Conservation (phyloP, 768 basidiomycete species). For the Rhizopogon salebrosus region DNA sequence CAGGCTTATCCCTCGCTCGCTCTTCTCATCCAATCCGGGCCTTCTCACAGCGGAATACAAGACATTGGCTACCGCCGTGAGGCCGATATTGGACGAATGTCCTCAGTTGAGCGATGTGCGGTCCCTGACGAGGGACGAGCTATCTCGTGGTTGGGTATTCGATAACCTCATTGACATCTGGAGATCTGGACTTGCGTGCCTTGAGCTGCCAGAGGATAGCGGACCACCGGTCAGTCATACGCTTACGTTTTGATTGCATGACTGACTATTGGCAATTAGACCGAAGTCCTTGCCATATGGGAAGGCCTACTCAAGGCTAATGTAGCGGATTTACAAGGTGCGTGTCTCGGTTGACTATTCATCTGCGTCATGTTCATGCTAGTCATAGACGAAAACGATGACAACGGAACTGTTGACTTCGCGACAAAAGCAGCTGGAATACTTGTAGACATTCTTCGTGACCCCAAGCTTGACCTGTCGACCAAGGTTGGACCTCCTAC, state of each 20-base stretch:
- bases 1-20: slow-evolving; percentile 43
- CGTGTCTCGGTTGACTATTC: slow-evolving; percentile 4
- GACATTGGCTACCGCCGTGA: slow-evolving; percentile 41
- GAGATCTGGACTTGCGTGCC: slow-evolving; percentile 38
- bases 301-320: slow-evolving; percentile 48
- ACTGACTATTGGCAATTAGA: slow-evolving; percentile 21
- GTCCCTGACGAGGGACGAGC: slow-evolving; percentile 52
- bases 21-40: slow-evolving; percentile 56
- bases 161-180: slow-evolving; percentile 48
- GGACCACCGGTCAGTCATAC: slow-evolving; percentile 45
- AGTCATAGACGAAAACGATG: slow-evolving; percentile 39
- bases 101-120: slow-evolving; percentile 50
- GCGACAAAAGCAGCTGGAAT: slow-evolving; percentile 36
- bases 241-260: background rate
- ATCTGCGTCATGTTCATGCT: slow-evolving; percentile 5
- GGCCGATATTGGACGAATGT: slow-evolving; percentile 49
- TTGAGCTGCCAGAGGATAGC: slow-evolving; percentile 42
- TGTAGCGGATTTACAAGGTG: slow-evolving; percentile 43
- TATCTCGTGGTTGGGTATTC: slow-evolving; percentile 49
- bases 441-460: slow-evolving; percentile 44
- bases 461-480: slow-evolving; percentile 39
- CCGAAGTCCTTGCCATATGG: slow-evolving; percentile 53
- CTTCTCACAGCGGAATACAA: slow-evolving; percentile 50
- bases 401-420: slow-evolving; percentile 33
- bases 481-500: slow-evolving; percentile 18